Evolutionary conservation across 2,329 filamentous ascomycete species (phyloP).

Genomic region (Monilinia laxa): DNA sequence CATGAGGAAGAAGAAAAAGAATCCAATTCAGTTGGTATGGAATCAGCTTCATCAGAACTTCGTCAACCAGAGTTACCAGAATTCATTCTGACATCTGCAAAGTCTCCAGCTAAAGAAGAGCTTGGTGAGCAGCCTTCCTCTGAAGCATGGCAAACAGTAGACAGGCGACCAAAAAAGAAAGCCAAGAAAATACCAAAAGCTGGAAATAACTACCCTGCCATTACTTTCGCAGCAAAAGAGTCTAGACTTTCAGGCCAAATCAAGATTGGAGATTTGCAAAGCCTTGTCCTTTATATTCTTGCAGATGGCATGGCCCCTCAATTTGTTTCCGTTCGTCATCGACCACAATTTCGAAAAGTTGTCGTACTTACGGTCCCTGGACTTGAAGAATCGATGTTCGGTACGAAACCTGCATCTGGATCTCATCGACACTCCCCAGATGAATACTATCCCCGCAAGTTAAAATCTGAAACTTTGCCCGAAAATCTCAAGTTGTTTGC

Average conservation of each 20-base stretch:
- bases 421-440: constrained; percentile 50
- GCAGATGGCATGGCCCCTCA: constrained; percentile 64
- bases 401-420: constrained; percentile 44
- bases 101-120: constrained; percentile 28
- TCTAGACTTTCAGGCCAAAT: constrained; percentile 61
- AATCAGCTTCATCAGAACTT: constrained; percentile 32
- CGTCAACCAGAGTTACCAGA: constrained; percentile 38
- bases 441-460: constrained; percentile 57
- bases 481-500: constrained; percentile 64
- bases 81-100: constrained; percentile 40
- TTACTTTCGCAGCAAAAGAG: constrained; percentile 53
- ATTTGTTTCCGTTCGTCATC: constrained; percentile 63
- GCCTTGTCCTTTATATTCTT: constrained; percentile 64
- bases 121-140: constrained; percentile 10
- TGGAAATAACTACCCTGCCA: constrained; percentile 58
- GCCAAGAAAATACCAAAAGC: constrained; percentile 59
- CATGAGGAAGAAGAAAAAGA: constrained; percentile 30
- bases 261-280: constrained; percentile 61
- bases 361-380: constrained; percentile 92
- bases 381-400: constrained; percentile 86
- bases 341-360: constrained; percentile 70
- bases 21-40: constrained; percentile 29
- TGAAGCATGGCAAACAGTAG: constrained; percentile 55
- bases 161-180: constrained; percentile 54
- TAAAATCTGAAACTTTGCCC: constrained; percentile 54